Percentiles rank a stretch among this genome's conserved stretches.
phyloP scores from a whole-genome alignment of 2,329 filamentous ascomycete species.

The Cladosporium sp. region DNA sequence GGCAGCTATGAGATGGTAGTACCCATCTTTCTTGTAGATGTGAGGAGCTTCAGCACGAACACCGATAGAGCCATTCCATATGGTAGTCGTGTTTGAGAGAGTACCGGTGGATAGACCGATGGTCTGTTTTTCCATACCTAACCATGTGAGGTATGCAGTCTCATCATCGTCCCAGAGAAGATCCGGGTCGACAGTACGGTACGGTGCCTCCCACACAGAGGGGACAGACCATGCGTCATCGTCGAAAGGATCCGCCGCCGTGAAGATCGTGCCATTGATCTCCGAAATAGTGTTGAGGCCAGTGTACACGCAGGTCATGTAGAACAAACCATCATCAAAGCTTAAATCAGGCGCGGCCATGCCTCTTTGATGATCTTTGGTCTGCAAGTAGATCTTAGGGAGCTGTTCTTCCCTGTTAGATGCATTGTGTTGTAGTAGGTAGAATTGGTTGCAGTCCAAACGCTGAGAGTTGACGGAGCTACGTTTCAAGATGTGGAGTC shows the following conservation, averaged over 20 bases:
- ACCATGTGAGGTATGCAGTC: constrained; percentile 49
- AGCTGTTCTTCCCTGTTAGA: constrained; percentile 41
- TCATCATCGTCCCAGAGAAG: constrained; percentile 58
- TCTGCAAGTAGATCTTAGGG: constrained; percentile 35
- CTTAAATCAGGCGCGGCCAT: constrained; percentile 46
- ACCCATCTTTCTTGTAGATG: constrained; percentile 40
- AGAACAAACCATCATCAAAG: constrained; percentile 43
- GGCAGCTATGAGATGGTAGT: constrained; percentile 40
- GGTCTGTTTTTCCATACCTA: constrained; percentile 36
- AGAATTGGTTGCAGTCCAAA: not conserved
- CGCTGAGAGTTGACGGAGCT: not conserved
- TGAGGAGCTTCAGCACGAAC: constrained; percentile 40
- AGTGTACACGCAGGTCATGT: constrained; percentile 30
- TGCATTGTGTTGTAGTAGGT: constrained; percentile 43
- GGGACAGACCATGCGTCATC: constrained; percentile 50
- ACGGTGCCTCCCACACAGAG: constrained; percentile 43
- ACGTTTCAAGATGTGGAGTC: not conserved
- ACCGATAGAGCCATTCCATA: constrained; percentile 42
- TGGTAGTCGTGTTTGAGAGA: constrained; percentile 25
- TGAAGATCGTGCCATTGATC: constrained; percentile 47
- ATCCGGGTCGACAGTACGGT: constrained; percentile 26
- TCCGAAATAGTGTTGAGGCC: constrained; percentile 37
- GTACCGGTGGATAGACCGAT: constrained; percentile 38
- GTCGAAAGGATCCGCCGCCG: constrained; percentile 46
- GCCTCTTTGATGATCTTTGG: constrained; percentile 40